Percentiles rank a stretch among this genome's conserved stretches.
phyloP scores from a whole-genome alignment of 305 asterid genomes.

The Rubia tinctorum region DNA sequence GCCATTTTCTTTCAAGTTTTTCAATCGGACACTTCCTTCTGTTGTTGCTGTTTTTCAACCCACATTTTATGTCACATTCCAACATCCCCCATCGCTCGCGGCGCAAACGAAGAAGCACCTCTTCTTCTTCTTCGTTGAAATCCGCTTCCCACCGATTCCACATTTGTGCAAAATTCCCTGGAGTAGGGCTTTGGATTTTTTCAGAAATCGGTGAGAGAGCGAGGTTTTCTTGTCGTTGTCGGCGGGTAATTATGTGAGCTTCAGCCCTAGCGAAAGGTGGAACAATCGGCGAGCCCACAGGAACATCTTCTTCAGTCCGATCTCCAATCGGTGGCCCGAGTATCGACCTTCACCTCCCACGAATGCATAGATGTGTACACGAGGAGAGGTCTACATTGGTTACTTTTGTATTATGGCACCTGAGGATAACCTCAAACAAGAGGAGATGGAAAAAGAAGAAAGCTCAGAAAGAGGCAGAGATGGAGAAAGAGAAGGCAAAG shows the following conservation, averaged over 20 bases:
- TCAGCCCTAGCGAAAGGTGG: neutral
- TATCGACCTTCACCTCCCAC: neutral
- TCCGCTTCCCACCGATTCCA: neutral
- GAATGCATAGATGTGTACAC: neutral
- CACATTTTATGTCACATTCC: too few relatives aligned
- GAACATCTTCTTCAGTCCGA: neutral
- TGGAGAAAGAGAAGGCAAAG: conserved; percentile 51
- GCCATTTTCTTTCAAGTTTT: too few relatives aligned
- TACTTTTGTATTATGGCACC: conserved; percentile 38
- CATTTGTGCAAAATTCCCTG: neutral
- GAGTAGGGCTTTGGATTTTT: too few relatives aligned
- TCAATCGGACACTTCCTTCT: too few relatives aligned
- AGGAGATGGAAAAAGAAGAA: conserved; percentile 89
- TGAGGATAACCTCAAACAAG: conserved; percentile 89
- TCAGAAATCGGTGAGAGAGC: neutral
- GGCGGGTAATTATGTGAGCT: neutral
- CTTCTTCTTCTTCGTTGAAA: neutral
- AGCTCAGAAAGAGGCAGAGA: conserved; percentile 83
- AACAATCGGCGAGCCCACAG: neutral
- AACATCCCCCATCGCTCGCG: too few relatives aligned
- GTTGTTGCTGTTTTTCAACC: too few relatives aligned
- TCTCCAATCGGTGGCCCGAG: neutral
- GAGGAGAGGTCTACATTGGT: neutral
- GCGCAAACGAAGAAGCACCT: too few relatives aligned
- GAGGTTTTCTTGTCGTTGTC: neutral